Evolutionary conservation across 2,329 filamentous ascomycete species (phyloP).

Genomic region (Mycosphaerelloides madeirae): DNA sequence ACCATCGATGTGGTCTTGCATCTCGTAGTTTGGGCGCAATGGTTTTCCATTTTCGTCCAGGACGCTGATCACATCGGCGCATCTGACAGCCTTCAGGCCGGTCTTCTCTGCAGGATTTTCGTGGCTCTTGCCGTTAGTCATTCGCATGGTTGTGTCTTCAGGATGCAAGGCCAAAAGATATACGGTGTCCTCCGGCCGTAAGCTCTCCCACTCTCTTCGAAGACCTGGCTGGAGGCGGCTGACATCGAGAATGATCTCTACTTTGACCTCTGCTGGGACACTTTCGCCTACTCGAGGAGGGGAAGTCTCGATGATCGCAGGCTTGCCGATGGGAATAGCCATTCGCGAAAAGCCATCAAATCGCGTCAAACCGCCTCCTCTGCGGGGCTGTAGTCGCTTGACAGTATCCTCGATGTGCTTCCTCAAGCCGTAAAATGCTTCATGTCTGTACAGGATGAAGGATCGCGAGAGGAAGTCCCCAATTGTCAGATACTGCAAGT

Average conservation of each 20-base stretch:
- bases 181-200: conserved; percentile 82
- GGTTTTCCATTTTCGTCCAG: conserved; percentile 77
- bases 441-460: conserved; percentile 79
- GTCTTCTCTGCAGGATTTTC: conserved; percentile 55
- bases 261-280: conserved; percentile 72
- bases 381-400: conserved; percentile 69
- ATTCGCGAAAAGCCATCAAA: conserved; percentile 88
- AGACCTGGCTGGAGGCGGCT: conserved; percentile 70
- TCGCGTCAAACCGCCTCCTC: conserved; percentile 55
- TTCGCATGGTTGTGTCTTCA: conserved; percentile 45
- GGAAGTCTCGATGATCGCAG: conserved; percentile 79
- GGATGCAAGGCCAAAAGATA: conserved; percentile 77
- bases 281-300: conserved; percentile 78
- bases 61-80: conserved; percentile 80
- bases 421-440: conserved; percentile 89
- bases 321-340: conserved; percentile 81
- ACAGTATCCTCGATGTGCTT: conserved; percentile 83
- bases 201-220: conserved; percentile 81
- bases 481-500: conserved; percentile 89
- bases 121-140: conserved; percentile 51
- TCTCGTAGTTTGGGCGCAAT: conserved; percentile 54
- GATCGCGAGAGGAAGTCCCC: conserved; percentile 97
- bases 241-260: conserved; percentile 81
- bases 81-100: conserved; percentile 67
- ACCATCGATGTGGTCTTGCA: conserved; percentile 57